A percentile compares a stretch with the other conserved stretches of the same genome.
Evolutionary conservation across 768 basidiomycete species (phyloP).

Genomic region (Pluteus cervinus): DNA sequence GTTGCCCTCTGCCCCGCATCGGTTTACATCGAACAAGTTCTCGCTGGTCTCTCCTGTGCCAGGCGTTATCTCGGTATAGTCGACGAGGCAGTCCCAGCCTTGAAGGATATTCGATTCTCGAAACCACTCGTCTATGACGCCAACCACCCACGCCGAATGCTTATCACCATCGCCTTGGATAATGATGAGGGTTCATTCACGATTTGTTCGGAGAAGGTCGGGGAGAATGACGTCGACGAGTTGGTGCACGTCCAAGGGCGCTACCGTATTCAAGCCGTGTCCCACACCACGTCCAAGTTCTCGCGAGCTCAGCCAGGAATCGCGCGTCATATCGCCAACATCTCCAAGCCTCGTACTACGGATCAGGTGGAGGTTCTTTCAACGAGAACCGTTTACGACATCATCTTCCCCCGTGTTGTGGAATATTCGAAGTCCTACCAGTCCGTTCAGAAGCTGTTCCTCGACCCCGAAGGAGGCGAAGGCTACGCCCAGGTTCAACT

Average conservation of each 20-base stretch:
- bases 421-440: constrained; percentile 54
- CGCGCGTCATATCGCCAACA: constrained; percentile 22
- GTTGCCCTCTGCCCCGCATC: constrained; percentile 60
- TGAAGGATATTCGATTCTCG: constrained; percentile 41
- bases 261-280: constrained; percentile 28
- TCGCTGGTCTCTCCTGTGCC: constrained; percentile 37
- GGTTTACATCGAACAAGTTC: constrained; percentile 52
- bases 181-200: constrained; percentile 36
- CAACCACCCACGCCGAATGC: constrained; percentile 24
- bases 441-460: constrained; percentile 47
- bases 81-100: constrained; percentile 28
- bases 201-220: constrained; percentile 3
- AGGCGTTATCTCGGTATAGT: constrained; percentile 24
- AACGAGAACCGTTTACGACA: constrained; percentile 52
- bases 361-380: constrained; percentile 41
- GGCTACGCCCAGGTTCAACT: constrained; percentile 46
- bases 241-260: constrained; percentile 40
- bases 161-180: constrained; percentile 31
- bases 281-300: constrained; percentile 31
- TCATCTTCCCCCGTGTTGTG: constrained; percentile 66
- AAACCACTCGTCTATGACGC: constrained; percentile 47
- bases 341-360: constrained; percentile 20
- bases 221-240: constrained; percentile 18
- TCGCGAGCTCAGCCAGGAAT: constrained; percentile 26
- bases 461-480: constrained; percentile 41